Evolutionary conservation across 1,284 basidiomycete genomes (phyloP).

Genomic region (Ganoderma meredithae): DNA sequence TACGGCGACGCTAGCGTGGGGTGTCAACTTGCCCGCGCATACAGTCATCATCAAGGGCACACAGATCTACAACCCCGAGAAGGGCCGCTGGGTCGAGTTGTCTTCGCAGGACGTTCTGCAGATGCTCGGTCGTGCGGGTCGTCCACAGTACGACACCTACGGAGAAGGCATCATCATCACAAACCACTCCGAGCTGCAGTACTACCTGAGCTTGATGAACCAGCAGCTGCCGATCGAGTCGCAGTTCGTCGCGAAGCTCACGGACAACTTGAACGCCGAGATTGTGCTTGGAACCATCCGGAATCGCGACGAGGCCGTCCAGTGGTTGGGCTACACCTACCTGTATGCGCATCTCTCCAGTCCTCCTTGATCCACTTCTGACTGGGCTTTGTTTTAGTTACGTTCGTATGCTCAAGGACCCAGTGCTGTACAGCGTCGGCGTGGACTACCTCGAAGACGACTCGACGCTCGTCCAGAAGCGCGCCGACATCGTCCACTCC

Average conservation of each 20-base stretch:
- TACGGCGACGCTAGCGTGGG: conserved; percentile 99
- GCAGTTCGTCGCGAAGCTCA: conserved; percentile 92
- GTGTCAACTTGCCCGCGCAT: conserved; percentile 98
- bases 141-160: conserved; percentile 97
- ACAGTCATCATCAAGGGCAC: conserved; percentile 99
- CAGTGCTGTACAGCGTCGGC: conserved; percentile 89
- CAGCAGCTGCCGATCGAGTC: conserved; percentile 97
- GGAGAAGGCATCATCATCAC: conserved; percentile 99
- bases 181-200: conserved; percentile 96
- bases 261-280: conserved; percentile 98
- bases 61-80: conserved; percentile 99
- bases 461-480: conserved; percentile 88
- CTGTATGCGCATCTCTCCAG: conserved; percentile 61
- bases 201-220: conserved; percentile 93
- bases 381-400: conserved; percentile 59
- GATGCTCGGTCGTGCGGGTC: conserved; percentile 98
- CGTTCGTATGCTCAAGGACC: conserved; percentile 95
- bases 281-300: conserved; percentile 96
- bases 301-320: conserved; percentile 96
- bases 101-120: conserved; percentile 98
- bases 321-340: conserved; percentile 97
- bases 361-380: neutral
- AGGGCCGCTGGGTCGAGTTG: conserved; percentile 96
- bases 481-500: conserved; percentile 93
- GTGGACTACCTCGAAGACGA: conserved; percentile 94